Conservation (phyloP, 768 basidiomycete genomes). For the Grammothele lineata region DNA sequence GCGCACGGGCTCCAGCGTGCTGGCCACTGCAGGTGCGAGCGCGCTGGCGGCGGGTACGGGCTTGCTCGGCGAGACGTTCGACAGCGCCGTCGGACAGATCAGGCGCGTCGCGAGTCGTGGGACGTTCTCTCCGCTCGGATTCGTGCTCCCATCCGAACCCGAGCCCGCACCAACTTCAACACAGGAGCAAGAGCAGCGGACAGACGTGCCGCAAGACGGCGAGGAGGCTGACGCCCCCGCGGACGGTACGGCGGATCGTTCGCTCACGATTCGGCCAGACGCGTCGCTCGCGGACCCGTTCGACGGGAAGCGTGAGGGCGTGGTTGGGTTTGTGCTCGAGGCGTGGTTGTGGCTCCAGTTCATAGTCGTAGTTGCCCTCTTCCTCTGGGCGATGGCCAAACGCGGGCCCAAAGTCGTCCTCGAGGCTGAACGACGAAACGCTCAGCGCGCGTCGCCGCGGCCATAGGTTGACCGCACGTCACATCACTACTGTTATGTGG, state of each 20-base stretch:
- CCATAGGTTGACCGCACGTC: too few species aligned
- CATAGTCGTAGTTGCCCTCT: constrained; percentile 65
- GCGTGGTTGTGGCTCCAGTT: constrained; percentile 87
- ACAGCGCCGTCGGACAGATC: constrained; percentile 17
- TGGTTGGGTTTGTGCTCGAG: constrained; percentile 54
- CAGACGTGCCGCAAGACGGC: too few species aligned
- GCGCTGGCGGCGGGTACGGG: too few species aligned
- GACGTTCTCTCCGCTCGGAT: constrained; percentile 5
- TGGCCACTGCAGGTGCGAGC: neutral
- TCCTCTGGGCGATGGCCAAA: constrained; percentile 77
- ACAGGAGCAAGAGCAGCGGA: neutral
- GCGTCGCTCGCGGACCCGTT: constrained; percentile 6
- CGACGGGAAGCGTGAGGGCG: constrained; percentile 15
- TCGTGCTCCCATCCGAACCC: neutral
- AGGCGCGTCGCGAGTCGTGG: constrained; percentile 13
- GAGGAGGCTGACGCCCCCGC: neutral
- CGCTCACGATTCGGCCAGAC: constrained; percentile 7
- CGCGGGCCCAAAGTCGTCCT: constrained; percentile 70
- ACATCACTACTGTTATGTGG: too few species aligned
- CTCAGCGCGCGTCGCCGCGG: neutral
- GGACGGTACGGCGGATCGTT: constrained; percentile 11
- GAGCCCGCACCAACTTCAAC: neutral
- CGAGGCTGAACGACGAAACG: constrained; percentile 33
- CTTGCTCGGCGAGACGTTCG: constrained; percentile 22
- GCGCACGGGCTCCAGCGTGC: constrained; percentile 4